Conservation (phyloP, 768 basidiomycete genomes). For the Termitomyces bulborhizus region DNA sequence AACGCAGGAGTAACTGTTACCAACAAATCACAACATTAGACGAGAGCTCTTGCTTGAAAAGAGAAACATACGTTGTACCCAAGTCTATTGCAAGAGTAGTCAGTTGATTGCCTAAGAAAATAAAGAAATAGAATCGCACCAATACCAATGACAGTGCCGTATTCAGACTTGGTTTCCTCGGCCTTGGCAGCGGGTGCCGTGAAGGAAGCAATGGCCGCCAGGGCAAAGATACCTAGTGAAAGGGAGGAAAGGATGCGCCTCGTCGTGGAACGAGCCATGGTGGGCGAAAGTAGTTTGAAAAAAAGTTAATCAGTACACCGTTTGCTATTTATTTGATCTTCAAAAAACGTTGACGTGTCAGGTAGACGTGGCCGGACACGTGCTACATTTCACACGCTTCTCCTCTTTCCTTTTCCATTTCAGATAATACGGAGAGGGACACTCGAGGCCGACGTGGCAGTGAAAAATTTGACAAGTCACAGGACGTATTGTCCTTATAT, state of each 20-base stretch:
- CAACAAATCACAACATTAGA: conserved; percentile 20
- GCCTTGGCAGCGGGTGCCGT: conserved; percentile 60
- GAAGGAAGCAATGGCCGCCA: conserved; percentile 69
- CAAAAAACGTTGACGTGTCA: conserved; percentile 30
- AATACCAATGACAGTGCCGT: conserved; percentile 92
- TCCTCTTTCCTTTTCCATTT: neutral
- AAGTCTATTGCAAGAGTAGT: conserved; percentile 48
- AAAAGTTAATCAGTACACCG: conserved; percentile 10
- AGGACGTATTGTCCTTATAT: neutral
- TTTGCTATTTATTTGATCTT: conserved; percentile 23
- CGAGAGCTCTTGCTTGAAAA: neutral
- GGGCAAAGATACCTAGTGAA: conserved; percentile 51
- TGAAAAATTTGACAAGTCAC: neutral
- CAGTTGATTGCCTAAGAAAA: neutral
- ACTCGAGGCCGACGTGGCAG: neutral
- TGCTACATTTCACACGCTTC: conserved; percentile 11
- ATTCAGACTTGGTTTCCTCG: conserved; percentile 65
- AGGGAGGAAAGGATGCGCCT: conserved; percentile 51
- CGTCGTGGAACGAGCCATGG: conserved; percentile 46
- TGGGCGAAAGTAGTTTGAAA: conserved; percentile 25
- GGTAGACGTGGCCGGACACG: conserved; percentile 32
- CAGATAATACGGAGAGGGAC: neutral
- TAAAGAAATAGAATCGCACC: conserved; percentile 37
- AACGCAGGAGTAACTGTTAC: conserved; percentile 85
- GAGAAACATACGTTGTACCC: conserved; percentile 71